Percentiles rank a stretch among this genome's conserved stretches.
phyloP scores from a whole-genome alignment of 148 eudicot genomes.

The Hydrangea macrophylla region DNA sequence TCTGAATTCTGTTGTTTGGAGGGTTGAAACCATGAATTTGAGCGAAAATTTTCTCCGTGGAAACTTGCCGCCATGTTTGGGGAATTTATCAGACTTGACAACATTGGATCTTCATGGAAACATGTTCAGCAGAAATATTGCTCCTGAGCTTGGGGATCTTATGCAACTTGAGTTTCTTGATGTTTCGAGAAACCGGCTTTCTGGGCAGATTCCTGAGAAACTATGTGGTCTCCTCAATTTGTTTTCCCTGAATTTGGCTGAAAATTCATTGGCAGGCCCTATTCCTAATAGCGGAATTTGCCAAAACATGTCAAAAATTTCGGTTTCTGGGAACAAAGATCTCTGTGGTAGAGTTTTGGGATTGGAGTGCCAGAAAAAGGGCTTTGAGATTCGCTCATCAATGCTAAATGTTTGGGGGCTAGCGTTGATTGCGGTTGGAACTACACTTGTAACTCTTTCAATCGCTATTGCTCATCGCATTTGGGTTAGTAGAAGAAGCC shows the following conservation, averaged over 20 bases:
- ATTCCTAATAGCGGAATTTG: slow-evolving; percentile 43
- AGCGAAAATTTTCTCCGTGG: slow-evolving; percentile 38
- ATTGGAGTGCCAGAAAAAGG: slow-evolving; percentile 31
- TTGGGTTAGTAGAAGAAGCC: slow-evolving; percentile 21
- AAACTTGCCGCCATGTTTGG: slow-evolving; percentile 33
- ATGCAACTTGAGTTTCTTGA: slow-evolving; percentile 39
- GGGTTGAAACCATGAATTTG: slow-evolving; percentile 37
- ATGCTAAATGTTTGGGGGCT: slow-evolving; percentile 29
- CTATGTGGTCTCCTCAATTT: slow-evolving; percentile 30
- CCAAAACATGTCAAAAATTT: slow-evolving; percentile 25
- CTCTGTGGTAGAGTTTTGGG: slow-evolving; percentile 43
- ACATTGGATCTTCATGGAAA: slow-evolving; percentile 49
- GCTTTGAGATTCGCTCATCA: slow-evolving; percentile 14
- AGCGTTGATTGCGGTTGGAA: slow-evolving; percentile 18
- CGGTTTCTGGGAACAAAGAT: slow-evolving; percentile 40
- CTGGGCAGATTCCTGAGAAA: slow-evolving; percentile 39
- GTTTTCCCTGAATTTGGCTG: slow-evolving; percentile 24
- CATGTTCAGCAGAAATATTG: slow-evolving; percentile 32
- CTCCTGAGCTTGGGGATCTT: slow-evolving; percentile 39
- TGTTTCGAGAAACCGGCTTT: slow-evolving; percentile 32
- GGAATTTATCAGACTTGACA: slow-evolving; percentile 42
- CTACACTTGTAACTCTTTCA: slow-evolving; percentile 17
- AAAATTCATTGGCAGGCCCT: slow-evolving; percentile 39
- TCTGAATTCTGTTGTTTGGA: slow-evolving; percentile 29
- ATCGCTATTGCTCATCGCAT: slow-evolving; percentile 20